phyloP scores from a whole-genome alignment of 371 early-diverging fungal genomes.

The Nematocida sp. region DNA sequence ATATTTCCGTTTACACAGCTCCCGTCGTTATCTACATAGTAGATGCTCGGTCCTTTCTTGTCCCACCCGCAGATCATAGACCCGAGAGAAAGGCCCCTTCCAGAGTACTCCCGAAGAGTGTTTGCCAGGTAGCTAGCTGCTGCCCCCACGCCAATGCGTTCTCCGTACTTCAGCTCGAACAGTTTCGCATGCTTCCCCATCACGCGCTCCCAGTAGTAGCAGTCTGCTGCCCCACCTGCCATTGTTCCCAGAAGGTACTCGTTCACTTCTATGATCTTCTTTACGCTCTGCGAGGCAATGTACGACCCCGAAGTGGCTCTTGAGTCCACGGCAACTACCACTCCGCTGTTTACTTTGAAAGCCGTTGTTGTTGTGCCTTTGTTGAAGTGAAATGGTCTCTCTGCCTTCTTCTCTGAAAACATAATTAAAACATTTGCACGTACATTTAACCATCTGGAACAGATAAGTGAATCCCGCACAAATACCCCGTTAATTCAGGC shows the following conservation, averaged over 20 bases:
- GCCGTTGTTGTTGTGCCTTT: constrained; percentile 99
- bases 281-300: constrained; percentile 92
- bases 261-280: constrained; percentile 98
- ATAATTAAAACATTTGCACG: constrained; percentile 29
- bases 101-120: constrained; percentile 91
- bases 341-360: constrained; percentile 89
- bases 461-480: too few species aligned
- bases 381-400: constrained; percentile 14
- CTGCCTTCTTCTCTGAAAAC: constrained; percentile 7
- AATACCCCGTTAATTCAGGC: too few species aligned
- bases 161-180: constrained; percentile 90
- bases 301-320: constrained; percentile 93
- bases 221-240: constrained; percentile 99
- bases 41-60: constrained; percentile 85
- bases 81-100: constrained; percentile 90
- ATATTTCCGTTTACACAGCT: constrained; percentile 78
- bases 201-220: constrained; percentile 95
- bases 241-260: constrained; percentile 95
- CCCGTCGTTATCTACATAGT: constrained; percentile 95
- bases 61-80: constrained; percentile 99
- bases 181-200: constrained; percentile 81
- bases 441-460: too few species aligned
- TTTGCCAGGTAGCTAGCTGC: constrained; percentile 89
- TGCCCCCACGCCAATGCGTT: constrained; percentile 92
- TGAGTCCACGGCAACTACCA: constrained; percentile 95